phyloP scores from a whole-genome alignment of 2,329 filamentous ascomycete genomes.

The Alternaria angustiovoidea region DNA sequence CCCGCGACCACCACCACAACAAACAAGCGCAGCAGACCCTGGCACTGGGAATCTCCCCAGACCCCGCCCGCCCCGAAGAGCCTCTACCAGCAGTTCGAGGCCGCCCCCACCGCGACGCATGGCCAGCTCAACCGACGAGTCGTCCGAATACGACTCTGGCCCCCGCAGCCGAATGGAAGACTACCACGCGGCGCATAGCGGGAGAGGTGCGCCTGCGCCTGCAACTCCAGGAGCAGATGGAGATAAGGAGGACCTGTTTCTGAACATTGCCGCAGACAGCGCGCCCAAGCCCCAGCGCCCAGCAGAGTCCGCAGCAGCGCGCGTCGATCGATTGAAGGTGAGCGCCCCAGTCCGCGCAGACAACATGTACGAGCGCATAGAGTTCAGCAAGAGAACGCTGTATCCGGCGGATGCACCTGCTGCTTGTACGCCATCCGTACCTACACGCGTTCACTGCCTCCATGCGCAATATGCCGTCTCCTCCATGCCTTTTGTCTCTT shows the following conservation, averaged over 20 bases:
- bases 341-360: conserved; percentile 8
- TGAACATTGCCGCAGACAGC: conserved; percentile 53
- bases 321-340: conserved; percentile 45
- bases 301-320: conserved; percentile 34
- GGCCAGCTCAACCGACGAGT: conserved; percentile 42
- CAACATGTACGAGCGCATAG: background rate
- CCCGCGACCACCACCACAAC: conserved; percentile 24
- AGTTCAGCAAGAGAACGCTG: background rate
- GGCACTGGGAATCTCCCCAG: background rate
- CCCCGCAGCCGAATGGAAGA: conserved; percentile 37
- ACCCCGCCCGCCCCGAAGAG: conserved; percentile 24
- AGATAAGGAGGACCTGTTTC: conserved; percentile 53
- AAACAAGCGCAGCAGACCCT: background rate
- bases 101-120: conserved; percentile 32
- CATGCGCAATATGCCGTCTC: background rate
- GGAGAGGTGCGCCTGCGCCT: conserved; percentile 23
- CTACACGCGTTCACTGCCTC: background rate
- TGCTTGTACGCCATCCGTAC: background rate
- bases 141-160: conserved; percentile 42
- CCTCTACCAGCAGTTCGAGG: conserved; percentile 29
- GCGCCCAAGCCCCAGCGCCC: conserved; percentile 35
- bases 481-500: background rate
- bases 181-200: conserved; percentile 26
- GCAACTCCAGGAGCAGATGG: conserved; percentile 31
- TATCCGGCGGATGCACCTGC: background rate